Base-by-base conservation (phyloP, 139 green algal species). In the Closterium sp. region DNA sequence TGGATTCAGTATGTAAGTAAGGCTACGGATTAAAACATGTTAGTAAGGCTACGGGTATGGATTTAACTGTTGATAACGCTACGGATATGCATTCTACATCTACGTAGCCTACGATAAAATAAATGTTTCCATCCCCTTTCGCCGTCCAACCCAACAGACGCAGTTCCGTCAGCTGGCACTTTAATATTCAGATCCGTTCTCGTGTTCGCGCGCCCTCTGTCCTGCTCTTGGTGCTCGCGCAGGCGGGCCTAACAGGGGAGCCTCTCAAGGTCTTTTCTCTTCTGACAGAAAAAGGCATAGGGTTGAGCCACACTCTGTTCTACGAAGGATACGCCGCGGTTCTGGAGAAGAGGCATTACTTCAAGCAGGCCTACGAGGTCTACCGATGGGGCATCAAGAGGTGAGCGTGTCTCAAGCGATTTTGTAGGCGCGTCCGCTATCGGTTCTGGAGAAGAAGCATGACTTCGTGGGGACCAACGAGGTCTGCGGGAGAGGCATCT, bases 271-370 rank as follows among this genome's bases (percentile, higher is more conserved):
- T 99, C 0, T 99, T 99, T 93, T 88, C 95, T 13, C 98, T 97
- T 91, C 94, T 98, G 7, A 94, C 96, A 93, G 95, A 95, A 31
- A 96, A 97, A 19, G 88, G 93, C 89, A 98, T 99, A 45, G 97
- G 97, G 0, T 96, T 97, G 70, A 95, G 96, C 11, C 97, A 97
- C 30, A 95, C 97, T 0, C 94, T 99, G 17, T 98, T 96, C 92
- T 99, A 99, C 91, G 95, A 98, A 88, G 97, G 97, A 2, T 96
- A 98, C 50, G 97, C 96, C 0, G 96, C 97, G 0, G 98, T 96
- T 93, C 94, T 97, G 89, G 97, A 99, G 93, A 92, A 98, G 27
- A 91, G 94, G 2, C 95, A 96, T 42, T 96, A 96, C 94, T 98
- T 96, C 94, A 86, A 95, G 21, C 90, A 90, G 21, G 97, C 97